Percentiles rank a stretch among this genome's conserved stretches.
These are phyloP conservation scores for Debaryomycetaceae sp. DNA, from an alignment of 1,139 yeast genomes.

Conservation along the genomic window DNA sequence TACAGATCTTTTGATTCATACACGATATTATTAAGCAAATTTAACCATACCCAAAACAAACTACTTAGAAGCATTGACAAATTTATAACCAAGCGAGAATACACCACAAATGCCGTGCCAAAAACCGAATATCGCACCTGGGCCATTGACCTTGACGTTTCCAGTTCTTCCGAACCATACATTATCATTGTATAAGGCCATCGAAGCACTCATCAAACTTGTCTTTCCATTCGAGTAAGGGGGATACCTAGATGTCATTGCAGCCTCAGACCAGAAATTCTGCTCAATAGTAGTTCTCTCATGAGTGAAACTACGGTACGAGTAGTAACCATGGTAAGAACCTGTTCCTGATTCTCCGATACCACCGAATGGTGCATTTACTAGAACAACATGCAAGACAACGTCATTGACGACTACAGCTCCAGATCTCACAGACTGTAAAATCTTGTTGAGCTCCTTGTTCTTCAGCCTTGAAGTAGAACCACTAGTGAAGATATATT, in stretches of 20 bases:
- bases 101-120: slow-evolving; percentile 34
- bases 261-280: slow-evolving; percentile 61
- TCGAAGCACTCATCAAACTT: slow-evolving; percentile 21
- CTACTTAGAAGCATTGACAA: slow-evolving; percentile 2
- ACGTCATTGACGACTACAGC: slow-evolving; percentile 70
- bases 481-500: slow-evolving; percentile 65
- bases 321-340: slow-evolving; percentile 74
- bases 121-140: slow-evolving; percentile 27
- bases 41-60: not conserved
- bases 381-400: slow-evolving; percentile 65
- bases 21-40: not conserved
- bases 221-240: slow-evolving; percentile 49
- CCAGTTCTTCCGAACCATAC: slow-evolving; percentile 38
- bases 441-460: slow-evolving; percentile 49
- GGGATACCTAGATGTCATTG: slow-evolving; percentile 63
- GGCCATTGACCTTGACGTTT: slow-evolving; percentile 34
- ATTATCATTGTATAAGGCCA: slow-evolving; percentile 24
- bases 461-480: slow-evolving; percentile 30
- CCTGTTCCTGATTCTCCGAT: slow-evolving; percentile 81
- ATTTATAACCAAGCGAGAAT: slow-evolving; percentile 16
- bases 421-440: slow-evolving; percentile 66
- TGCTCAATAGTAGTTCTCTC: slow-evolving; percentile 67
- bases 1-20: not conserved
- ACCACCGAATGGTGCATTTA: slow-evolving; percentile 90
- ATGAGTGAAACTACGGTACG: slow-evolving; percentile 75